Base-by-base conservation (phyloP, 2,329 filamentous ascomycete species). In the Fusarium brevicatenulatum region DNA sequence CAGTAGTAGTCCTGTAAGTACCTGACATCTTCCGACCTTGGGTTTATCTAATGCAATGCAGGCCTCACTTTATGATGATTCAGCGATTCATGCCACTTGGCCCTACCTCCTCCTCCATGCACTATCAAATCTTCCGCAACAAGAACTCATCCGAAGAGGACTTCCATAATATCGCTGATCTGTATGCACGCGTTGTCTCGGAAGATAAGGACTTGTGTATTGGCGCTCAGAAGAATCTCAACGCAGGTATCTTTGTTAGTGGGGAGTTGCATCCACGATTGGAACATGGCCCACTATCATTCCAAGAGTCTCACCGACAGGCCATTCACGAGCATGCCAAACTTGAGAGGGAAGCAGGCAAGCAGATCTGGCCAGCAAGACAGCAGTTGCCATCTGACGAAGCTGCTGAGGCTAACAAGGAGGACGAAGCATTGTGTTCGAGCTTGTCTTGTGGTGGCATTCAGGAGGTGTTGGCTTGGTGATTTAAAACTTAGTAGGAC, bases 31-130 rank as follows among this genome's bases (percentile, higher is more conserved):
- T n/a, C 4, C 7, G 5, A 6, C 3, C 19, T 10, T 3, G 4
- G n/a, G 11, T 9, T 2, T 7, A 12, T 15, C 46, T 44, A 25
- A 69, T 30, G 1, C 5, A 1, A 7, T 7, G 12, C 4, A 72
- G 69, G 11, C 69, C 69, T 2, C 69, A 72, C 30, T 72, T 72
- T 30, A 72, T 72, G 69, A 72, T 72, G 69, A 72, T 72, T 3
- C 69, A 72, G 7, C 66, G 70, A 1, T 72, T 72, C 37, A 56
- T 72, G 28, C 69, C 69, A 12, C 56, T 42, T 19, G 66, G 63
- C 5, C 57, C 69, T 16, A 21, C 58, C 6, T 16, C 32, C 15
- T 72, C 69, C 12, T 53, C 49, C 5, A 72, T 72, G 69, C 54
- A 58, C 21, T 72, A 72, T 23, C 69, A 72, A 23, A 58, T 72